Conservation (phyloP, 768 basidiomycete genomes). For the Boletus pseudo-olivaceus region DNA sequence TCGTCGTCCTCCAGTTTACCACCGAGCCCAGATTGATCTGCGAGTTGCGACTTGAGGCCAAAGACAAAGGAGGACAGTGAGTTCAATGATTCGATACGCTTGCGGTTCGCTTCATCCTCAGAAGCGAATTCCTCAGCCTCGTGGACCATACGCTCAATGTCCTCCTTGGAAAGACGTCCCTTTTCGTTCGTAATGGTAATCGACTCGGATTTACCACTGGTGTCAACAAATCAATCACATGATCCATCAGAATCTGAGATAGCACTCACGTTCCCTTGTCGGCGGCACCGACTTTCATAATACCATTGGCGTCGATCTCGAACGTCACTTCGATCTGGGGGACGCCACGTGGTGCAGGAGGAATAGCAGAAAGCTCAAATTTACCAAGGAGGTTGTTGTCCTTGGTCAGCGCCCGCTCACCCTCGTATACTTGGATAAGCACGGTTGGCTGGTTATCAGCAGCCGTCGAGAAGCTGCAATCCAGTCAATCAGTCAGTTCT, state of each 20-base stretch:
- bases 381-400: conserved; percentile 98
- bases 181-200: conserved; percentile 97
- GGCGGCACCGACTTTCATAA: conserved; percentile 88
- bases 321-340: conserved; percentile 98
- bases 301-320: conserved; percentile 93
- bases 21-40: conserved; percentile 85
- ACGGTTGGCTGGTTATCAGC: conserved; percentile 94
- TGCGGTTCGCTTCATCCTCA: conserved; percentile 76
- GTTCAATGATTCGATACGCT: conserved; percentile 85
- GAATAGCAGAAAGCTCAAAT: conserved; percentile 90
- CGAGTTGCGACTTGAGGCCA: conserved; percentile 82
- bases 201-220: conserved; percentile 76
- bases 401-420: conserved; percentile 95
- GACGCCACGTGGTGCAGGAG: conserved; percentile 93
- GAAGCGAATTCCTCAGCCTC: conserved; percentile 90
- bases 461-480: conserved; percentile 65
- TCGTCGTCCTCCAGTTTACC: conserved; percentile 81
- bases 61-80: conserved; percentile 78
- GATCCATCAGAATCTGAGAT: too few relatives aligned
- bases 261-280: conserved; percentile 87
- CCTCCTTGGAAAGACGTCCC: conserved; percentile 83
- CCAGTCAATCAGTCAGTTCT: background rate
- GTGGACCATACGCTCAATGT: conserved; percentile 93
- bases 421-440: conserved; percentile 95
- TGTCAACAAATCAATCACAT: background rate